Evolutionary conservation across 345 rosid genomes (phyloP).

Genomic region (Pistacia atlantica): DNA sequence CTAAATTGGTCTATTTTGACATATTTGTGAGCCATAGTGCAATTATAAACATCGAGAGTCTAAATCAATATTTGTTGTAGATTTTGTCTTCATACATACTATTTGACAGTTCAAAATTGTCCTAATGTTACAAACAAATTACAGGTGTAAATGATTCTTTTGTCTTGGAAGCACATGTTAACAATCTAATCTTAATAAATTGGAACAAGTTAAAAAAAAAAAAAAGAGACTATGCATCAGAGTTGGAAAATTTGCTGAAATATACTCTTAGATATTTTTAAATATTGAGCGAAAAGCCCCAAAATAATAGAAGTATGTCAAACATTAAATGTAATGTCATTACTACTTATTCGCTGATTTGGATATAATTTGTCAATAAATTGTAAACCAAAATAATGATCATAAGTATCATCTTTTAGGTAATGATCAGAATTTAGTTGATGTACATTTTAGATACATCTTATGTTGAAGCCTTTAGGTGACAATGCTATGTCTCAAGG

Average conservation of each 20-base stretch:
- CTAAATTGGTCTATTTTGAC: background rate
- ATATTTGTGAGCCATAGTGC: background rate
- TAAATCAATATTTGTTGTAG: background rate
- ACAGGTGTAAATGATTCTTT: background rate
- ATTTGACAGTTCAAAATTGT: background rate
- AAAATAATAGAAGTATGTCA: too few relatives aligned
- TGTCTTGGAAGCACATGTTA: background rate
- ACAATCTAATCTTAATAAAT: too few relatives aligned
- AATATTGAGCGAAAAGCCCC: too few relatives aligned
- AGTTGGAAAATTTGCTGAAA: too few relatives aligned
- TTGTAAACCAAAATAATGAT: background rate
- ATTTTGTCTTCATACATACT: background rate
- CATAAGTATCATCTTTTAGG: background rate
- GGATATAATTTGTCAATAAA: background rate
- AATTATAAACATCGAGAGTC: background rate
- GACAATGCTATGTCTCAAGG: background rate
- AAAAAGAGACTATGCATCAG: too few relatives aligned
- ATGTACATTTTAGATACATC: conserved; percentile 1
- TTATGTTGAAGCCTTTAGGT: background rate
- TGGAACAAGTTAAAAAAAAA: background rate
- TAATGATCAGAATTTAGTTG: background rate
- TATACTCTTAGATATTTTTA: too few relatives aligned
- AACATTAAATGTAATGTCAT: too few relatives aligned
- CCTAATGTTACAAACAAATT: background rate
- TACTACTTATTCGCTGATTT: background rate